These are phyloP conservation scores for Aureobasidium sp. DNA, from an alignment of 2,329 filamentous ascomycete species.

Conservation along the genomic window DNA sequence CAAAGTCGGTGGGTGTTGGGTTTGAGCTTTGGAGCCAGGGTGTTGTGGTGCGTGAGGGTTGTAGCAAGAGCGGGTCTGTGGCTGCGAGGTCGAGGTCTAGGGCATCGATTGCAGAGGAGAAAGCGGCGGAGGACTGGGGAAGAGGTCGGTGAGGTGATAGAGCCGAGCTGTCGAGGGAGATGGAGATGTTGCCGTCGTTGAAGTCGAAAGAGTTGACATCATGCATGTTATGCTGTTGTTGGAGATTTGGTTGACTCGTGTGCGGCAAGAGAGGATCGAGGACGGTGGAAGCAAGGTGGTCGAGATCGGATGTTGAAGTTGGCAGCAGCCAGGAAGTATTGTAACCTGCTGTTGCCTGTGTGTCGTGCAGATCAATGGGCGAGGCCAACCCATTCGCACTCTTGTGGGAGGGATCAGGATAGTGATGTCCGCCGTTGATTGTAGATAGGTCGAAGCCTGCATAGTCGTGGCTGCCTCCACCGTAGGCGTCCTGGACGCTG, in stretches of 20 bases:
- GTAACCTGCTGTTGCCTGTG: not conserved
- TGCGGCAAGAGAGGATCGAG: slow-evolving; percentile 7
- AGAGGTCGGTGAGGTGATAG: not conserved
- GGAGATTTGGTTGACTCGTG: not conserved
- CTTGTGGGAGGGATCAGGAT: not conserved
- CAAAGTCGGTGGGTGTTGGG: slow-evolving; percentile 1
- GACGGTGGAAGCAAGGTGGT: slow-evolving; percentile 6
- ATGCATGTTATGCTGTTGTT: not conserved
- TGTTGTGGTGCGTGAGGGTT: not conserved
- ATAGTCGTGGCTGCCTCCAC: slow-evolving; percentile 18
- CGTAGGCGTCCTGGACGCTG: slow-evolving; percentile 26
- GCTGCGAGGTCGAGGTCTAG: not conserved
- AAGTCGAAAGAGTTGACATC: slow-evolving; percentile 36
- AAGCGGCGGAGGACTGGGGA: not conserved
- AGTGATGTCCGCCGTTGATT: not conserved
- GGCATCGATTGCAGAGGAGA: not conserved
- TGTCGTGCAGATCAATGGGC: slow-evolving; percentile 9
- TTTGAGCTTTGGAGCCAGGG: not conserved
- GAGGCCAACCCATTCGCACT: not conserved
- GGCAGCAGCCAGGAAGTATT: not conserved
- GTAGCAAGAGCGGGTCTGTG: not conserved
- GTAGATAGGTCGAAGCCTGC: slow-evolving; percentile 18
- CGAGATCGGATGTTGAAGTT: slow-evolving; percentile 13
- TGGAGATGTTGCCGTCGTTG: slow-evolving; percentile 33
- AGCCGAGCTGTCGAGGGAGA: slow-evolving; percentile 30